Evolutionary conservation across 345 rosid species (phyloP).

Genomic region (Mangifera indica): DNA sequence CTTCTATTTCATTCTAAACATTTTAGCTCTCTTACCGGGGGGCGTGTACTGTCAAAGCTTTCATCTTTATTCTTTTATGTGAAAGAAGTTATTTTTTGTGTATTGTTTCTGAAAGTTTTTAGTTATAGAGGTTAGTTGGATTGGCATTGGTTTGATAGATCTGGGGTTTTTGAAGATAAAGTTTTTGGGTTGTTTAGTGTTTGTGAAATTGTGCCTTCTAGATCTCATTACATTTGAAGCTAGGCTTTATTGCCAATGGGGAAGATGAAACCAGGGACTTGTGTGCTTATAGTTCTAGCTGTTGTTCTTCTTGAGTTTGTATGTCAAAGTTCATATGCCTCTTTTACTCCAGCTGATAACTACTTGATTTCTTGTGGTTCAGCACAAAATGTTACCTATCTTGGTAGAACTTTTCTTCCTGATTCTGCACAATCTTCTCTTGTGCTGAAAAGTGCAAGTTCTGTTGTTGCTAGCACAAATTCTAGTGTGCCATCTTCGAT

Average conservation of each 20-base stretch:
- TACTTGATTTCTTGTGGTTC: constrained; percentile 90
- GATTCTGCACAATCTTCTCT: constrained; percentile 63
- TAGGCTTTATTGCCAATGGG: constrained; percentile 21
- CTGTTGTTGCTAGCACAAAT: constrained; percentile 46
- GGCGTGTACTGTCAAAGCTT: constrained; percentile 30
- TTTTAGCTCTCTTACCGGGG: constrained; percentile 29
- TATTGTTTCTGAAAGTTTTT: background rate
- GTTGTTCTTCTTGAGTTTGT: constrained; percentile 42
- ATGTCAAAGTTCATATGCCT: constrained; percentile 39
- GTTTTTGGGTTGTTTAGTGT: constrained; percentile 1
- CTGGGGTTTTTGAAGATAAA: constrained; percentile 19
- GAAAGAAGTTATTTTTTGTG: constrained; percentile 1
- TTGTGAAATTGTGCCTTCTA: constrained; percentile 5
- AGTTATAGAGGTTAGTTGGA: background rate
- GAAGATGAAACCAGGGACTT: constrained; percentile 45
- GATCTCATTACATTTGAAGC: too few species aligned
- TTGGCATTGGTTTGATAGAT: constrained; percentile 33
- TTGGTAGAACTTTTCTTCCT: constrained; percentile 76
- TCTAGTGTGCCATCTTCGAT: constrained; percentile 52
- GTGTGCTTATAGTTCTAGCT: constrained; percentile 33
- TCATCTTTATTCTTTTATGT: constrained; percentile 12
- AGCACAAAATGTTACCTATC: constrained; percentile 58
- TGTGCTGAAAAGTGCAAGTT: constrained; percentile 49
- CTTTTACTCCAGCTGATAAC: constrained; percentile 66
- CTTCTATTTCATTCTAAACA: constrained; percentile 15